Conservation (phyloP, 2,329 filamentous ascomycete species). For the Hysterium pulicare region DNA sequence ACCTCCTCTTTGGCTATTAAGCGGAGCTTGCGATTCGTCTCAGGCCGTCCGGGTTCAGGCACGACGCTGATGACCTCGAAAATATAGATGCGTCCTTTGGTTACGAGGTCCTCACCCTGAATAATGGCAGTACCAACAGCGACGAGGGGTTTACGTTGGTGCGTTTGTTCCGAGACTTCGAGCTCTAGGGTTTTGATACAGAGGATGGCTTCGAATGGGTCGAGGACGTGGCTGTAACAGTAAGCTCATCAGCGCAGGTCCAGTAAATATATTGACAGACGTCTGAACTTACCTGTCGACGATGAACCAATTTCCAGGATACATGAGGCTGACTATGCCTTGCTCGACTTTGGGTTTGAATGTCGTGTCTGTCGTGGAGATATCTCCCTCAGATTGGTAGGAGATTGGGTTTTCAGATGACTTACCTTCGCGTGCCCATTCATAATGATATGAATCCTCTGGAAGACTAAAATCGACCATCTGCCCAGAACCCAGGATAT, state of each 20-base stretch:
- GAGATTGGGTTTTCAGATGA: constrained; percentile 1
- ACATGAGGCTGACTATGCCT: constrained; percentile 74
- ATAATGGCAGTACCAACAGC: constrained; percentile 80
- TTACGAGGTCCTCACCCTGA: constrained; percentile 87
- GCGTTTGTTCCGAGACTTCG: constrained; percentile 86
- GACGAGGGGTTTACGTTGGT: constrained; percentile 78
- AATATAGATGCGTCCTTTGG: constrained; percentile 80
- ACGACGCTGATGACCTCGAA: constrained; percentile 92
- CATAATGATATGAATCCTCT: constrained; percentile 77
- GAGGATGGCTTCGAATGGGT: constrained; percentile 72
- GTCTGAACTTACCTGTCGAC: constrained; percentile 59
- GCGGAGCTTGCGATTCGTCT: constrained; percentile 82
- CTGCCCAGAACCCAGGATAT: constrained; percentile 70
- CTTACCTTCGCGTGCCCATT: constrained; percentile 71
- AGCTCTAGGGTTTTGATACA: constrained; percentile 80
- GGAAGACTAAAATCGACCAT: constrained; percentile 74
- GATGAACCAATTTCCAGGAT: constrained; percentile 70
- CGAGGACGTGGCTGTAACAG: constrained; percentile 56
- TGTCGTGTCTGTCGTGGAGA: constrained; percentile 41
- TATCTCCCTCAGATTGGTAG: too few relatives aligned
- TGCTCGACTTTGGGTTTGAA: constrained; percentile 67
- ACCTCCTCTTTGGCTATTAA: constrained; percentile 87
- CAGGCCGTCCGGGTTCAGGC: constrained; percentile 78
- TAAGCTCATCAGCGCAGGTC: not conserved
- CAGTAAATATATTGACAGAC: not conserved